Evolutionary conservation across 2,329 filamentous ascomycete genomes (phyloP).

Genomic region (Calonectria multiphialidica): DNA sequence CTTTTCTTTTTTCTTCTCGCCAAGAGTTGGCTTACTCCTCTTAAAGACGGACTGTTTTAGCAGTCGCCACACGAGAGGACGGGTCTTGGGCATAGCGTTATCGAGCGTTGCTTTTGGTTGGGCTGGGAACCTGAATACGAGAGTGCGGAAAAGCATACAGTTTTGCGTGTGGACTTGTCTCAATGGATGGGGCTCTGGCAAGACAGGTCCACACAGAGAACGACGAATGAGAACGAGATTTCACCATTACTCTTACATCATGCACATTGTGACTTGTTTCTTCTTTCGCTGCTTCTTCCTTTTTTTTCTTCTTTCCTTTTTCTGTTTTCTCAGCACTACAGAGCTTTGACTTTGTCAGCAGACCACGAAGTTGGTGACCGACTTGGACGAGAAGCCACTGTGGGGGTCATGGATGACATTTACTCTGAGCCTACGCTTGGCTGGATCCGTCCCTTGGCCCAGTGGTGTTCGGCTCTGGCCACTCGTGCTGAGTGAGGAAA

Average conservation of each 20-base stretch:
- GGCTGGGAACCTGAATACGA: background rate
- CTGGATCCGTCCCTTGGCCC: background rate
- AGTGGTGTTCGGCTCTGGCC: background rate
- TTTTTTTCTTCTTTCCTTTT: background rate
- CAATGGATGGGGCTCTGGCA: background rate
- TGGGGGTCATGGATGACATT: background rate
- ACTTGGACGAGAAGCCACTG: background rate
- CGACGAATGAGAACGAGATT: background rate
- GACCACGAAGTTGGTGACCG: background rate
- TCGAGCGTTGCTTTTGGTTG: background rate
- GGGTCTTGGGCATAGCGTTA: background rate
- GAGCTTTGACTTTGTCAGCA: no score
- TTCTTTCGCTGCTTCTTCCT: background rate
- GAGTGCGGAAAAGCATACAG: background rate
- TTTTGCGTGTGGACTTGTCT: background rate
- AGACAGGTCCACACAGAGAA: background rate
- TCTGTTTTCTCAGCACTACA: background rate
- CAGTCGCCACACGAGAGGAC: background rate
- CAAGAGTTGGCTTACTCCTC: background rate
- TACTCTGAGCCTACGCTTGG: background rate
- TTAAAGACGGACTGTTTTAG: background rate
- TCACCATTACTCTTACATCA: background rate
- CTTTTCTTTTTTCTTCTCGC: background rate
- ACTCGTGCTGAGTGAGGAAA: background rate
- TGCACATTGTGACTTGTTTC: background rate